Base-by-base conservation (phyloP, 441 rosid species). In the Geranium incanum region DNA sequence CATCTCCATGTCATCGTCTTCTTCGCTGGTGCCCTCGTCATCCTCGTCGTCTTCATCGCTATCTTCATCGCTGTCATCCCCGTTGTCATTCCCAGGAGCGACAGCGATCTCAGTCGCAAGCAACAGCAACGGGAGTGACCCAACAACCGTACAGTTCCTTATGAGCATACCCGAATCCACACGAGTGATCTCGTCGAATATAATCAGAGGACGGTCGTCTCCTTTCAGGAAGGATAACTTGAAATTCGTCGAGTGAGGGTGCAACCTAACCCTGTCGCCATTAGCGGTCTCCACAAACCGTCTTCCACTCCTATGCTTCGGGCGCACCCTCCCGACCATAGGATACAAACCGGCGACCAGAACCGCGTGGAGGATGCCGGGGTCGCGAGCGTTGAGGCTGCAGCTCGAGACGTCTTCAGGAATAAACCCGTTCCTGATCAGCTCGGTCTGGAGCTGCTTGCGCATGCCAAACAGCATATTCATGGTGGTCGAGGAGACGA, bases 261-360 rank as follows among this genome's bases (percentile, higher is more conserved):
- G 91, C 82, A 93, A 74, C 66, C 89, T 82, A 67, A 87, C 97
- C 81, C 84, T 89, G 70, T 85, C 87, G 72, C 97, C 98, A 74
- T 68, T 79, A 37, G 90, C 86, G 76, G 96, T 88, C 85, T 93
- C 96, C 65, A 91, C 9, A 36, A 74, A 69, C 65, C 88, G 87
- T 70, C 78, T 82, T 62, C 87, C 86, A 77, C 82, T 81, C 74
- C 72, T 82, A 60, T 68, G 70, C 36, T 88, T 81, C 5, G 85
- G 84, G 37, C 82, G 82, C 76, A 89, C 76, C 77, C 87, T 86
- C 76, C 95, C 98, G 38, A 89, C 86, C 90, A 81, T 86, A 48
- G 98, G 98, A 80, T 95, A 95, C 82, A 91, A 77, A 76, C 97
- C 97, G 69, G 96, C 95, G 70, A 89, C 88, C 74, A 95, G 86